Conservation (phyloP, 768 basidiomycete genomes). For the Candolleomyces eurysporus region DNA sequence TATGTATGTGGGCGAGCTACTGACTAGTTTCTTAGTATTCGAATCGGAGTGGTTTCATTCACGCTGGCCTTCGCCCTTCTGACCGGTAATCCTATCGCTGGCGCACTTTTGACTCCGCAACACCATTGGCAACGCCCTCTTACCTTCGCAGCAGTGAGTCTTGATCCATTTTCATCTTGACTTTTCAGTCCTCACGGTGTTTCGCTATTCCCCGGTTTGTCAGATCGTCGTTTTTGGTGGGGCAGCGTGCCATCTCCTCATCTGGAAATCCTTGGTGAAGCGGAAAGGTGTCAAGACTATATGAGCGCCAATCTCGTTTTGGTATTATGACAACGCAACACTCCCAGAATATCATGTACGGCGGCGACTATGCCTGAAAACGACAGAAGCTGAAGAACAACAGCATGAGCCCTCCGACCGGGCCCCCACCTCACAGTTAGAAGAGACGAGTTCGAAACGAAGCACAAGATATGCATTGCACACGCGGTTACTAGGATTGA, state of each 20-base stretch:
- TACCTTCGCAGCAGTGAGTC: slow-evolving; percentile 42
- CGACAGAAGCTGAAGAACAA: too few species aligned
- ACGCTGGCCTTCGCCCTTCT: slow-evolving; percentile 41
- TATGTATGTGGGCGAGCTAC: not conserved
- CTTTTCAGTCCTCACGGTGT: not conserved
- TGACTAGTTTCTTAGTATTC: slow-evolving; percentile 26
- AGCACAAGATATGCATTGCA: too few species aligned
- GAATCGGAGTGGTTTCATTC: slow-evolving; percentile 47
- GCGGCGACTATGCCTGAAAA: too few species aligned
- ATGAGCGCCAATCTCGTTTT: not conserved
- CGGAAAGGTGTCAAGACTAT: slow-evolving; percentile 26
- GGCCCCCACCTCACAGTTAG: too few species aligned
- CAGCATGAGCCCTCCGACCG: too few species aligned
- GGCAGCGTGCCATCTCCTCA: slow-evolving; percentile 27
- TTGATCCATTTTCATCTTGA: not conserved
- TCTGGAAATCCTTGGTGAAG: slow-evolving; percentile 29
- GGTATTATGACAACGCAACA: too few species aligned
- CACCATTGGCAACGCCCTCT: slow-evolving; percentile 42
- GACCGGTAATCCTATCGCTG: slow-evolving; percentile 52
- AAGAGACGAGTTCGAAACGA: too few species aligned
- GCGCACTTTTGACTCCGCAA: slow-evolving; percentile 42
- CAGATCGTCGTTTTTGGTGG: slow-evolving; percentile 35
- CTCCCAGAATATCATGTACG: too few species aligned
- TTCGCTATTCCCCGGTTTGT: not conserved
- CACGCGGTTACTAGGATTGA: too few species aligned